Evolutionary conservation across 768 basidiomycete genomes (phyloP), one percentile per base, ranked within the genome.

Genomic region (Boletus subparvulus): DNA sequence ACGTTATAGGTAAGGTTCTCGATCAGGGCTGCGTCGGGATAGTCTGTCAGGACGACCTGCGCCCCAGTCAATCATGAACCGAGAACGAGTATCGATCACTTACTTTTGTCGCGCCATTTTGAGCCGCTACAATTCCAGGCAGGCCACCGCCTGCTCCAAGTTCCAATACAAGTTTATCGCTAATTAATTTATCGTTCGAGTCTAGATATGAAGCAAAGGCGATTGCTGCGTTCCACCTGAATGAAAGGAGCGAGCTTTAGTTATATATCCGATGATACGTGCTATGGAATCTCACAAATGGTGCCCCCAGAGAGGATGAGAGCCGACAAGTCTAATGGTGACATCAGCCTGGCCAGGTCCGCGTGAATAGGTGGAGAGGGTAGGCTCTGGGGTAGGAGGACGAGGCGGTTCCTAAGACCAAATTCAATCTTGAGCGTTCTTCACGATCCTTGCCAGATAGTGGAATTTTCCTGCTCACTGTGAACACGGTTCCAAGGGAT

Each of bases 131-230:
- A 8, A 99, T 77, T 4, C 90, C 85, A 0, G 97, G 97, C 7
- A 98, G 76, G 3, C 87, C 96, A 1, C 92, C 95, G 0, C 94
- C 97, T 0, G 97, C 97, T 0, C 97, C 97, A 0, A 98, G 82
- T 69, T 99, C 97, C 2, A 98, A 77, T 0, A 98, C 84, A 47
- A 69, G 72, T 36, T 72, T 75, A 7, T 73, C 72, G 1, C 61
- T 62, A 44, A 83, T 85, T 0, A 87, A 61, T 1, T 77, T 69
- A 0, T 65, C 64, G 52, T 86, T 77, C 12, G 72, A 69, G 58
- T 91, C 88, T 2, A 92, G 75, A 66, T 85, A 90, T 0, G 83
- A 77, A 13, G 90, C 88, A 47, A 92, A 80, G 0, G 86, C 80
- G 5, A 86, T 75, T 2, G 89, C 83, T 3, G 91, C 89, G 65